Conservation (phyloP, 2,329 filamentous ascomycete species). For the Fusarium succisae region DNA sequence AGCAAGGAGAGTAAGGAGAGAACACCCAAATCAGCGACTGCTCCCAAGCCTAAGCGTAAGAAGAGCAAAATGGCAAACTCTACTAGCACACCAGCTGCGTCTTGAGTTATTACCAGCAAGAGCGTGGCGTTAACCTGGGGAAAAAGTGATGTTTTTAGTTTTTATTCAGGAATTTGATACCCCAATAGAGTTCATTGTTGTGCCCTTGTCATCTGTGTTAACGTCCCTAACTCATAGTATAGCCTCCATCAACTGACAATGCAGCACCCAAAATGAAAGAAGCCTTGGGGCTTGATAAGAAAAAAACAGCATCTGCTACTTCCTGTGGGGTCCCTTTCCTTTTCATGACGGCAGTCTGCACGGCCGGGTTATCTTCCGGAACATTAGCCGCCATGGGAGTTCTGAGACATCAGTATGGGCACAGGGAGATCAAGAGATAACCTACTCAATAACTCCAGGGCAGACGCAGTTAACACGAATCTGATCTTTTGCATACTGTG, state of each 20-base stretch:
- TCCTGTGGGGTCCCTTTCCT: constrained; percentile 56
- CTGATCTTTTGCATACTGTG: constrained; percentile 54
- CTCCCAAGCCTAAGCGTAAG: constrained; percentile 56
- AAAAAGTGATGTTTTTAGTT: not conserved
- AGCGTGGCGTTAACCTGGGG: constrained; percentile 8
- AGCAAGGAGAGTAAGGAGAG: constrained; percentile 57
- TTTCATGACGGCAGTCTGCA: constrained; percentile 49
- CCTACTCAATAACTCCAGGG: constrained; percentile 55
- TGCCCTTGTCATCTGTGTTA: not conserved
- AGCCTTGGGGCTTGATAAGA: constrained; percentile 55
- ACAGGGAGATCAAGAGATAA: not conserved
- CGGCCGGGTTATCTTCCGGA: constrained; percentile 47
- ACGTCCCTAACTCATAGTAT: constrained; percentile 46
- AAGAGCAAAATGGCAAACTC: constrained; percentile 58
- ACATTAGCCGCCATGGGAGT: constrained; percentile 55
- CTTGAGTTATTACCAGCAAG: constrained; percentile 12
- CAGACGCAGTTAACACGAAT: constrained; percentile 59
- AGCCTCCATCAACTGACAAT: constrained; percentile 57
- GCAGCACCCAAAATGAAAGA: constrained; percentile 56
- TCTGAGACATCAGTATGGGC: constrained; percentile 16
- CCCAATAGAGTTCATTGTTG: constrained; percentile 28
- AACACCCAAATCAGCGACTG: constrained; percentile 53
- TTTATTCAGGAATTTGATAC: constrained; percentile 38
- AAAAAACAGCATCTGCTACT: constrained; percentile 57
- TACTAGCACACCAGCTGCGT: constrained; percentile 47